phyloP scores from a whole-genome alignment of 2,329 filamentous ascomycete species.

The Didymella keratinophila region DNA sequence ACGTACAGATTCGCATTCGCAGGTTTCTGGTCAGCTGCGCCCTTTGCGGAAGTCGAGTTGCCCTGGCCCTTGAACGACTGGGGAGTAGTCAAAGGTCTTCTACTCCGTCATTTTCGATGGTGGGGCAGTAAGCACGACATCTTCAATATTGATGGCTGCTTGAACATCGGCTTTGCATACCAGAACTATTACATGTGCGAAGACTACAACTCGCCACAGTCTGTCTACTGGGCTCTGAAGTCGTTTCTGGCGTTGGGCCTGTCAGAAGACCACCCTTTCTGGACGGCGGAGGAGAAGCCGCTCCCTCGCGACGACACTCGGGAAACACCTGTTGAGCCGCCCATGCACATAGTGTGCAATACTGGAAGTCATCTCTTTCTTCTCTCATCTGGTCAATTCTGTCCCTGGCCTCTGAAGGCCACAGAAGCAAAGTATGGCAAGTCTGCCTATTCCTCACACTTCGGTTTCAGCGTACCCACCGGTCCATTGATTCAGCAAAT shows the following conservation, averaged over 20 bases:
- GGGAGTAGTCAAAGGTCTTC: constrained; percentile 58
- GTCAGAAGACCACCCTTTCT: constrained; percentile 53
- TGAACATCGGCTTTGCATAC: constrained; percentile 59
- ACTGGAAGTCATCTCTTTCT: constrained; percentile 43
- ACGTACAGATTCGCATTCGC: constrained; percentile 62
- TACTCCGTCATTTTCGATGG: constrained; percentile 61
- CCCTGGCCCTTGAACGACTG: constrained; percentile 49
- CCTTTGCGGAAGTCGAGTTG: constrained; percentile 54
- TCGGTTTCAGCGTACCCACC: constrained; percentile 51
- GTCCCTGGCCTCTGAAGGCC: constrained; percentile 48
- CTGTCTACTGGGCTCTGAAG: constrained; percentile 64
- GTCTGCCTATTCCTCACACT: constrained; percentile 48
- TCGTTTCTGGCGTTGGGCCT: constrained; percentile 56
- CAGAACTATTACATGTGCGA: constrained; percentile 64
- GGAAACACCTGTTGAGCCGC: constrained; percentile 23
- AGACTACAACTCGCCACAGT: constrained; percentile 66
- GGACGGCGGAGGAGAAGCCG: constrained; percentile 55
- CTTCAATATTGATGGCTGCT: constrained; percentile 59
- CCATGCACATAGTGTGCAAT: constrained; percentile 59
- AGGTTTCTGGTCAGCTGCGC: constrained; percentile 59
- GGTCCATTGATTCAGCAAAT: constrained; percentile 51
- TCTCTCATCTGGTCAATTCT: constrained; percentile 45
- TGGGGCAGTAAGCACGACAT: constrained; percentile 56
- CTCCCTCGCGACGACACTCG: constrained; percentile 18
- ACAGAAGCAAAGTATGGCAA: constrained; percentile 49